phyloP scores from a whole-genome alignment of 768 basidiomycete species.

The Auriscalpium orientale region DNA sequence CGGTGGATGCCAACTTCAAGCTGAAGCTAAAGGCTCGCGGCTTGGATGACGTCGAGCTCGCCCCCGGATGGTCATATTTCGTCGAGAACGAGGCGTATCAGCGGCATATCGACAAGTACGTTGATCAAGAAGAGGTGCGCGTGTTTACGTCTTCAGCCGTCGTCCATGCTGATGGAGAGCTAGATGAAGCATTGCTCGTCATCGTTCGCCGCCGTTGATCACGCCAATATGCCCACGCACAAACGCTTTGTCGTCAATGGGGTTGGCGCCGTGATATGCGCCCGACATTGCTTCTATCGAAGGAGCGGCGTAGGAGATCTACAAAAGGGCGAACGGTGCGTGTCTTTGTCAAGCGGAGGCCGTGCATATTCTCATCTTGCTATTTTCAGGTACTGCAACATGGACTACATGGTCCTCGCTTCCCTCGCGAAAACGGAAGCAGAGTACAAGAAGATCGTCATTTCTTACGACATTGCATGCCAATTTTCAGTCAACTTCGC shows the following conservation, averaged over 20 bases:
- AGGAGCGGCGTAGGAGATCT: not conserved
- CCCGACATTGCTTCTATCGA: not conserved
- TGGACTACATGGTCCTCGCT: slow-evolving; percentile 15
- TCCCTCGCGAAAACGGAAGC: not conserved
- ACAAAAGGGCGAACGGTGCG: not conserved
- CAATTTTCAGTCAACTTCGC: not conserved
- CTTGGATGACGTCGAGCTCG: not conserved
- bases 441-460: too few species aligned
- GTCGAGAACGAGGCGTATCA: not conserved
- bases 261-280: slow-evolving; percentile 4
- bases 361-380: not conserved
- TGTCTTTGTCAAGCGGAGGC: not conserved
- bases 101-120: not conserved
- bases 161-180: too few species aligned
- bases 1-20: slow-evolving; percentile 1
- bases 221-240: slow-evolving; percentile 1
- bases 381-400: slow-evolving; percentile 15
- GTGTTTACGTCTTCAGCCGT: slow-evolving; percentile 14
- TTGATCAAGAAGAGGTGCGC: slow-evolving; percentile 8
- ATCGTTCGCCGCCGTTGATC: not conserved
- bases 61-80: not conserved
- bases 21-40: not conserved
- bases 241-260: not conserved
- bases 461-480: not conserved
- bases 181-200: not conserved